Evolutionary conservation across 1,284 basidiomycete genomes (phyloP).

Genomic region (Baeospora myosura): DNA sequence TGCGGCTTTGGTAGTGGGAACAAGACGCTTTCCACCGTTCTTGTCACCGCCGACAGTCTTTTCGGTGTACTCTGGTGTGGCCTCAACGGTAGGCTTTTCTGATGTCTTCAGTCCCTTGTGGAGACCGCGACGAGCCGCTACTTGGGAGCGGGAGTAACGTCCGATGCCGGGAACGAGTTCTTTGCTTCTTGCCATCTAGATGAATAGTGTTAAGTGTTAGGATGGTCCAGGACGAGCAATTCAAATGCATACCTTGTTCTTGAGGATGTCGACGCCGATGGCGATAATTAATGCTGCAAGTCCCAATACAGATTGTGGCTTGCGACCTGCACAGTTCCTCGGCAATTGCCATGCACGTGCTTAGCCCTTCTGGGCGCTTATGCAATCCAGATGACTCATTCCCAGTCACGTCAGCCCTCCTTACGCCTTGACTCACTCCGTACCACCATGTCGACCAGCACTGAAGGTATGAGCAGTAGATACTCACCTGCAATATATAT

Average conservation of each 20-base stretch:
- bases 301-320: too few relatives aligned
- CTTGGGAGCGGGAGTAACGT: constrained; percentile 77
- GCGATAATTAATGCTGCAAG: too few relatives aligned
- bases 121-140: constrained; percentile 75
- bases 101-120: constrained; percentile 78
- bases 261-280: constrained; percentile 47
- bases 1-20: constrained; percentile 82
- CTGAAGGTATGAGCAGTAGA: neutral
- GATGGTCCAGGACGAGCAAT: constrained; percentile 16
- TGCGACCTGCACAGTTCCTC: too few relatives aligned
- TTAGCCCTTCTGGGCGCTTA: too few relatives aligned
- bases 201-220: constrained; percentile 16
- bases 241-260: constrained; percentile 33
- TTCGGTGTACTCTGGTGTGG: constrained; percentile 63
- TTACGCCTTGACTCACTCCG: neutral
- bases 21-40: constrained; percentile 85
- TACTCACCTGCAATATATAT: neutral
- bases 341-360: too few relatives aligned
- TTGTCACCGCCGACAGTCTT: constrained; percentile 84
- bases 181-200: constrained; percentile 89
- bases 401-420: too few relatives aligned
- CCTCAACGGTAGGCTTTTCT: constrained; percentile 54
- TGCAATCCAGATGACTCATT: too few relatives aligned
- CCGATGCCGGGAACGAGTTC: constrained; percentile 81
- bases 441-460: constrained; percentile 16